Evolutionary conservation across 2,329 filamentous ascomycete genomes (phyloP).

Genomic region (Pseudopyricularia javanii): DNA sequence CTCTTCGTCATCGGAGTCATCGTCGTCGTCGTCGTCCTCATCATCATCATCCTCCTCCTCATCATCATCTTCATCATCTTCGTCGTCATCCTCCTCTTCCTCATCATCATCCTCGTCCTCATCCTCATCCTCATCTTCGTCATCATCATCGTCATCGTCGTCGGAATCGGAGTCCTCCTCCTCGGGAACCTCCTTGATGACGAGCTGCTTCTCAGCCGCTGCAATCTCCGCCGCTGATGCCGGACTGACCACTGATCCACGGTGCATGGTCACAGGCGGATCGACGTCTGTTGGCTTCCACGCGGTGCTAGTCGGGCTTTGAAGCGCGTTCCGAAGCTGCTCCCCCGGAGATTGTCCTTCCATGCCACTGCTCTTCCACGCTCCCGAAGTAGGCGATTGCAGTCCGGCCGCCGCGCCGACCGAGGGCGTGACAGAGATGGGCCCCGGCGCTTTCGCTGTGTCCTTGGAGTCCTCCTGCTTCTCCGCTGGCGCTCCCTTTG

Average conservation of each 20-base stretch:
- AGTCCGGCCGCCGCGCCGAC: conserved; percentile 15
- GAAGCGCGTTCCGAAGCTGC: conserved; percentile 19
- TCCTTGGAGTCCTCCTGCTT: conserved; percentile 4
- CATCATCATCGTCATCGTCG: conserved; percentile 15
- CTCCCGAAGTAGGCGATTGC: conserved; percentile 31
- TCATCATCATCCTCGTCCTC: conserved; percentile 16
- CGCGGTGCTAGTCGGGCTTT: conserved; percentile 22
- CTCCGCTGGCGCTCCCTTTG: conserved; percentile 6
- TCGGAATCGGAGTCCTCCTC: conserved; percentile 20
- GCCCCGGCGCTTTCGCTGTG: conserved; percentile 3
- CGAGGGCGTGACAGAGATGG: conserved; percentile 1
- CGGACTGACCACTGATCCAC: conserved; percentile 18
- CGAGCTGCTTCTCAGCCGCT: conserved; percentile 23
- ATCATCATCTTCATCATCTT: conserved; percentile 16
- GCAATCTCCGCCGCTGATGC: conserved; percentile 25
- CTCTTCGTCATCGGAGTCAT: conserved; percentile 13
- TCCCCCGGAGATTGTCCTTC: conserved; percentile 8
- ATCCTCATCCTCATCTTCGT: conserved; percentile 11
- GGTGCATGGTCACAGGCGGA: conserved; percentile 16
- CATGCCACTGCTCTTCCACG: conserved; percentile 19
- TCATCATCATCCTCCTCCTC: conserved; percentile 11
- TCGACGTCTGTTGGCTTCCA: conserved; percentile 26
- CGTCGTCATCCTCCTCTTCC: conserved; percentile 9
- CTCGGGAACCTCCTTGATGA: conserved; percentile 26
- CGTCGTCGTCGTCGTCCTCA: conserved; percentile 14